Base-by-base conservation (phyloP, 331 rosid species). In the Quercus phellos region DNA sequence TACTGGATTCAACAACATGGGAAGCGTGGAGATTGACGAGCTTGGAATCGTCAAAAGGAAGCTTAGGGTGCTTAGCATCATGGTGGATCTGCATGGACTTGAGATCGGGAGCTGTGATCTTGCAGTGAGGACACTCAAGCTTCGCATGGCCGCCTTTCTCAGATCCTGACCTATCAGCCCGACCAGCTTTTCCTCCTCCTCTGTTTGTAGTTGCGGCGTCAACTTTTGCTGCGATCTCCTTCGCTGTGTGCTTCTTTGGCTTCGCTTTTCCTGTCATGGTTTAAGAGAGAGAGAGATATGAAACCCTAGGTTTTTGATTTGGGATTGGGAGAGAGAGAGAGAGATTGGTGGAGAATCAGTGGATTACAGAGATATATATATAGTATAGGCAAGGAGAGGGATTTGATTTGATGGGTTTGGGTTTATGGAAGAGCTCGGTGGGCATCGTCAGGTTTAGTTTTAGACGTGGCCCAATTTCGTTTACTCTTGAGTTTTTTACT, bases 211-310 rank as follows among this genome's bases (percentile, higher is more conserved):
- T 85, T 1, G 99, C 99, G 0, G 99, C 99, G 63, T 95, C 99
- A 11, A 91, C 74, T 89, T 95, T 95, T 8, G 92, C 55, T 0
- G 87, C 89, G 84, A 95, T 89, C 90, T 95, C 99, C 87, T 95
- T 95, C 9, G 99, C 97, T 12, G 99, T 95, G 83, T 95, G 98
- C 96, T 95, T 95, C 97, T 95, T 95, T 11, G 99, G 99, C 97
- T 95, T 95, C 14, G 98, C 98, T 75, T 95, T 93, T 27, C 99
- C 98, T 0, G 99, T 95, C 99, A 93, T 95, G 66, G 79, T 29
- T 35, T 2, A 9, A 66, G 67, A 34, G 4, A 7, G 4, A 35
- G 5, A 18, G 8, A 5, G 46, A 8, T 1, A 9, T 3, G 30
- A 11, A 58, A 24, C 30, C 30, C 66, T 22, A 24, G 32, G 30